Evolutionary conservation across 2,329 filamentous ascomycete species (phyloP).

Genomic region (Gnomoniopsis smithogilvyi): DNA sequence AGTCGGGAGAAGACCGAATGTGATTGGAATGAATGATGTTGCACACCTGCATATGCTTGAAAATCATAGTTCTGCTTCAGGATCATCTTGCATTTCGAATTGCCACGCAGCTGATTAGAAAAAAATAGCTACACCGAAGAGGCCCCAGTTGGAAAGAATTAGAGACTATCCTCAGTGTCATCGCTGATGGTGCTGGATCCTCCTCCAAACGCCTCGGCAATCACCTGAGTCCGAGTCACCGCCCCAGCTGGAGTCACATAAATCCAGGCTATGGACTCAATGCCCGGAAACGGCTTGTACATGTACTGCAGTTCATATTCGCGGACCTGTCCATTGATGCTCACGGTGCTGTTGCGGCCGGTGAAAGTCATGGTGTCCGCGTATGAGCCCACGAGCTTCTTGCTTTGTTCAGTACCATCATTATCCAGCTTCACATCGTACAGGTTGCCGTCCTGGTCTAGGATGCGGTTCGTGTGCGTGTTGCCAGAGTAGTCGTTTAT

Average conservation of each 20-base stretch:
- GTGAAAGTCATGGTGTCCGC: slow-evolving; percentile 51
- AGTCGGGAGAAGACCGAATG: no score
- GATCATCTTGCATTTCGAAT: no score
- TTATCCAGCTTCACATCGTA: slow-evolving; percentile 54
- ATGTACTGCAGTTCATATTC: slow-evolving; percentile 51
- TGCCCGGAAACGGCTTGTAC: slow-evolving; percentile 47
- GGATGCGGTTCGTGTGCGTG: slow-evolving; percentile 53
- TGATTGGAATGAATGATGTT: no score
- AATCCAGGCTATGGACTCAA: slow-evolving; percentile 44
- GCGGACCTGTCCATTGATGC: slow-evolving; percentile 38
- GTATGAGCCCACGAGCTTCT: slow-evolving; percentile 46
- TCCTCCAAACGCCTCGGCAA: slow-evolving; percentile 50
- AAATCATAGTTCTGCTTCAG: no score
- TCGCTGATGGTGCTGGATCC: slow-evolving; percentile 49
- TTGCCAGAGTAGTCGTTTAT: slow-evolving; percentile 57
- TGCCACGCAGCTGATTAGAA: background rate
- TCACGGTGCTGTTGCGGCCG: slow-evolving; percentile 46
- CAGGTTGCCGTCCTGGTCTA: slow-evolving; percentile 53
- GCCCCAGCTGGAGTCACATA: slow-evolving; percentile 43
- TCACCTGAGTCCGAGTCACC: slow-evolving; percentile 48
- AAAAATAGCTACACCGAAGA: background rate
- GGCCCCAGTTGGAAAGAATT: background rate
- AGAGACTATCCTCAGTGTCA: slow-evolving; percentile 24
- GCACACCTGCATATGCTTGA: no score
- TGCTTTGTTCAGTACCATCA: slow-evolving; percentile 41